A percentile compares a stretch with the other conserved stretches of the same genome.
These are phyloP conservation scores for Mortierella sp. DNA, from an alignment of 371 early-diverging fungal species.

Conservation along the genomic window DNA sequence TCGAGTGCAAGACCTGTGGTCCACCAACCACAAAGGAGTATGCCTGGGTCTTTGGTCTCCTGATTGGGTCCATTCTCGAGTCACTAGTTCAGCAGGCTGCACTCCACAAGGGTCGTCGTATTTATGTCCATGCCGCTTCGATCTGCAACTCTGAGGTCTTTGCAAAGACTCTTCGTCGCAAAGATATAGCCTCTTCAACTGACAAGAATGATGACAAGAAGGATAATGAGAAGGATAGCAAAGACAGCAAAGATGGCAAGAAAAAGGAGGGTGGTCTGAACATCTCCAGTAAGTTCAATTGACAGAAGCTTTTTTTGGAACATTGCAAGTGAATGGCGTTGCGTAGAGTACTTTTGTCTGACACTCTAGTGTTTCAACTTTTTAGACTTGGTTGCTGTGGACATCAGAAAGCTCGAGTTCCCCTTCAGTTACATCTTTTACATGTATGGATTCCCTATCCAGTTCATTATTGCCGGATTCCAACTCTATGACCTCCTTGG, in stretches of 20 bases:
- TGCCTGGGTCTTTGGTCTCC: conserved; percentile 69
- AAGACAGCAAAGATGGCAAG: conserved; percentile 4
- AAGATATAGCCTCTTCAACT: conserved; percentile 59
- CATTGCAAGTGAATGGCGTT: neutral
- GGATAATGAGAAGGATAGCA: conserved; percentile 17
- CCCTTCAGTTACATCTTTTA: conserved; percentile 65
- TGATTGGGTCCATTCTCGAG: conserved; percentile 62
- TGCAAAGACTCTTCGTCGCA: conserved; percentile 65
- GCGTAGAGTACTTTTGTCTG: neutral
- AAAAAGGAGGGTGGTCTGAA: conserved; percentile 43
- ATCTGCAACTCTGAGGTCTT: conserved; percentile 74
- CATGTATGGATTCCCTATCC: conserved; percentile 71
- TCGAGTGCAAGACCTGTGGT: conserved; percentile 60
- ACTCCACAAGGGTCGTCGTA: conserved; percentile 68
- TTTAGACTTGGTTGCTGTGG: conserved; percentile 66
- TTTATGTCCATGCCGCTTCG: conserved; percentile 65
- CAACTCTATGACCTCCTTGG: conserved; percentile 76
- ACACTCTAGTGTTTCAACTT: neutral
- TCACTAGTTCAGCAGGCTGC: conserved; percentile 64
- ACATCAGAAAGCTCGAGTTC: conserved; percentile 65
- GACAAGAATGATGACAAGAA: conserved; percentile 17
- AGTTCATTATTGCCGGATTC: conserved; percentile 68
- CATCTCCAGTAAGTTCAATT: conserved; percentile 38
- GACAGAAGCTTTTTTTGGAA: neutral
- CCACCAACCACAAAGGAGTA: conserved; percentile 59